phyloP scores from a whole-genome alignment of 331 rosid species.

The Quercus lobata region DNA sequence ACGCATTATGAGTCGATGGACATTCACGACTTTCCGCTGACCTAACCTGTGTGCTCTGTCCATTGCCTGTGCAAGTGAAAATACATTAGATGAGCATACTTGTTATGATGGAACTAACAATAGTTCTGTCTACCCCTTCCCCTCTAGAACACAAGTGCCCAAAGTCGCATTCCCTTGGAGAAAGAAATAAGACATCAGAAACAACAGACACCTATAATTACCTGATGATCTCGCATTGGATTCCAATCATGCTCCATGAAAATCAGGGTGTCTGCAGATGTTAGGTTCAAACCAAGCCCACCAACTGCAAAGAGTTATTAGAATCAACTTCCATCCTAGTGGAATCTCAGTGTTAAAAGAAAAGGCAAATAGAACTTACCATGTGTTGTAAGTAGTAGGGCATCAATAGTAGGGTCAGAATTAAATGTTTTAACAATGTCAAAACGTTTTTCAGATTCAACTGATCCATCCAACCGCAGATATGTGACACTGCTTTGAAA shows the following conservation, averaged over 20 bases:
- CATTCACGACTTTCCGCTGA: conserved; percentile 90
- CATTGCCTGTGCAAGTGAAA: conserved; percentile 79
- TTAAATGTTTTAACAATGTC: conserved; percentile 90
- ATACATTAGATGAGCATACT: conserved; percentile 4
- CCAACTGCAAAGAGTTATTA: conserved; percentile 62
- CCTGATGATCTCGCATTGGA: conserved; percentile 99
- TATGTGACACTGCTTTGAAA: conserved; percentile 64
- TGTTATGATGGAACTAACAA: neutral
- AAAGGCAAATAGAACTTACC: conserved; percentile 39
- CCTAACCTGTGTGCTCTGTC: conserved; percentile 98
- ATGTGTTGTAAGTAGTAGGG: conserved; percentile 85
- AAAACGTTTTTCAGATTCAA: conserved; percentile 79
- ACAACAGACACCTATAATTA: conserved; percentile 23
- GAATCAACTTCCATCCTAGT: conserved; percentile 7
- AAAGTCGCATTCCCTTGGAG: neutral
- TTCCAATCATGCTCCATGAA: conserved; percentile 99
- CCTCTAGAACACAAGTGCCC: neutral
- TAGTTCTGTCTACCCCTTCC: neutral
- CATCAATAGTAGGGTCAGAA: conserved; percentile 98
- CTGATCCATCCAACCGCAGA: conserved; percentile 96
- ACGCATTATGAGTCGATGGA: conserved; percentile 97
- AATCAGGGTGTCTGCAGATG: conserved; percentile 93
- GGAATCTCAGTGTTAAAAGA: neutral
- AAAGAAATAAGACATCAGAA: neutral
- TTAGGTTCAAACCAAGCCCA: conserved; percentile 96